A percentile compares a stretch with the other conserved stretches of the same genome.
Evolutionary conservation across 2,329 filamentous ascomycete genomes (phyloP).

Genomic region (Xylaria sp.): DNA sequence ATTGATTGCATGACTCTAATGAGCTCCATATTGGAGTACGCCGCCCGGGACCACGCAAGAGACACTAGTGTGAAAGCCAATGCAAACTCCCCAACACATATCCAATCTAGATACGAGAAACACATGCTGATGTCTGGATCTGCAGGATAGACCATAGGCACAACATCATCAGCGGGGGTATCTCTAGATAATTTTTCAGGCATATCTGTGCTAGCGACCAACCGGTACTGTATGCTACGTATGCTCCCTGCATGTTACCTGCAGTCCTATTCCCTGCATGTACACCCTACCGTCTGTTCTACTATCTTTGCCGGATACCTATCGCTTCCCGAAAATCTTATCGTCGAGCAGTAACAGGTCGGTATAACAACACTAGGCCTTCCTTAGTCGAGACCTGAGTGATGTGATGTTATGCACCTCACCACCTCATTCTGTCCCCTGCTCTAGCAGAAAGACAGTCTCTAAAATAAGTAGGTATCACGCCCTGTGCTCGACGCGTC

Average conservation of each 20-base stretch:
- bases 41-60: slow-evolving; percentile 9
- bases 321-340: not conserved
- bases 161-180: slow-evolving; percentile 18
- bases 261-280: not conserved
- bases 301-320: too few relatives aligned
- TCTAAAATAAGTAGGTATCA: not conserved
- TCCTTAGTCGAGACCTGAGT: not conserved
- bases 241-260: not conserved
- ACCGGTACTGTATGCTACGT: not conserved
- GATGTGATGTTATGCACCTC: not conserved
- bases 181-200: not conserved
- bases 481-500: not conserved
- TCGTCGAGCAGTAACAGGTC: not conserved
- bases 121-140: slow-evolving; percentile 2
- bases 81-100: slow-evolving; percentile 25
- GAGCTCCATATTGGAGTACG: slow-evolving; percentile 1
- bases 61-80: slow-evolving; percentile 25
- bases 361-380: not conserved
- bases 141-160: slow-evolving; percentile 13
- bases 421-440: not conserved
- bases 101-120: slow-evolving; percentile 11
- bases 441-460: not conserved
- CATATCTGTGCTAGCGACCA: not conserved
- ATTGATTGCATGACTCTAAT: slow-evolving; percentile 3
- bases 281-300: too few relatives aligned